phyloP scores from a whole-genome alignment of 2,329 filamentous ascomycete species.

The Elsinoe arachidis region DNA sequence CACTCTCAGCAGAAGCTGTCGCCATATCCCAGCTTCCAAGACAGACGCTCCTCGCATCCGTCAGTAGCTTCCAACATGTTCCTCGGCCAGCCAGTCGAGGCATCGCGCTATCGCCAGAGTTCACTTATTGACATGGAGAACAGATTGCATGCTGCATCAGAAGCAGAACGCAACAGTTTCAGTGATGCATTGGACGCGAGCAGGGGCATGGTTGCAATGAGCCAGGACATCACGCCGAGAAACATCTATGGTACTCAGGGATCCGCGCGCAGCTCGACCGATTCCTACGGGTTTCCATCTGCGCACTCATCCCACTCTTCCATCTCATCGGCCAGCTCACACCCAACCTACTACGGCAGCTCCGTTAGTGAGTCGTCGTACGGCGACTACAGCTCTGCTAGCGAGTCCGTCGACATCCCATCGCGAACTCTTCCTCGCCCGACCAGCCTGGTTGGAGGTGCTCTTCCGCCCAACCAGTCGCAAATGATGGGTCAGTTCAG shows the following conservation, averaged over 20 bases:
- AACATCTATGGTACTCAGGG: constrained; percentile 71
- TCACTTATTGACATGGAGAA: constrained; percentile 55
- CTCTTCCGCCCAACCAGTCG: constrained; percentile 72
- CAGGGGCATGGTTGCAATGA: constrained; percentile 90
- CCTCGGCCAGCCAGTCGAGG: constrained; percentile 39
- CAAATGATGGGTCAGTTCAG: constrained; percentile 99
- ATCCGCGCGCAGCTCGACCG: constrained; percentile 60
- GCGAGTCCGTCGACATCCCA: constrained; percentile 71
- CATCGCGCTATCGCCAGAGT: constrained; percentile 46
- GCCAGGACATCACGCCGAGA: constrained; percentile 79
- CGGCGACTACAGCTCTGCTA: constrained; percentile 88
- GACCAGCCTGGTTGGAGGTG: constrained; percentile 52
- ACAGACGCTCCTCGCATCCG: constrained; percentile 74
- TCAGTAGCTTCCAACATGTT: constrained; percentile 56
- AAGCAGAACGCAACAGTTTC: constrained; percentile 59
- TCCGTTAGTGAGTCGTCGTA: constrained; percentile 73
- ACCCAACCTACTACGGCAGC: constrained; percentile 74
- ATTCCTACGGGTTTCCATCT: constrained; percentile 86
- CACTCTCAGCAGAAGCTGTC: constrained; percentile 36
- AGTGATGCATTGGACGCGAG: constrained; percentile 87
- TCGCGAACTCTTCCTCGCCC: constrained; percentile 79
- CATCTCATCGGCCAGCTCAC: constrained; percentile 73
- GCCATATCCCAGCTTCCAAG: constrained; percentile 47
- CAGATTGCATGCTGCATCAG: constrained; percentile 48
- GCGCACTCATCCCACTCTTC: constrained; percentile 80